Conservation (phyloP, 1,284 basidiomycete genomes). For the Cryptococcus maquisensis region DNA sequence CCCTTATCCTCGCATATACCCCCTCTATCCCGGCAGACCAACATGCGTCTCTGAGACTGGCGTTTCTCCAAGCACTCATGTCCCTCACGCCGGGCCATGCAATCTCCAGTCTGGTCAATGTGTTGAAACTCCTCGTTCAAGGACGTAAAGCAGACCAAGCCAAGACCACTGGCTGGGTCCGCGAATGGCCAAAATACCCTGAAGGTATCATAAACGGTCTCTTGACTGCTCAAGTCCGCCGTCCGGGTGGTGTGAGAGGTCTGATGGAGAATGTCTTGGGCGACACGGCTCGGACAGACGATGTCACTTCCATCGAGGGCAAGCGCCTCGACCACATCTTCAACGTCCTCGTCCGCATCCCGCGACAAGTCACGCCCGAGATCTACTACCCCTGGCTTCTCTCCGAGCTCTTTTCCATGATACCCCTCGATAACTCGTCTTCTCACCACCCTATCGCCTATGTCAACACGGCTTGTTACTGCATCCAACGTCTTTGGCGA, state of each 20-base stretch:
- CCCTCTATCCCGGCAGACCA: constrained; percentile 20
- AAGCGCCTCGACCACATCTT: constrained; percentile 37
- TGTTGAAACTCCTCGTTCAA: constrained; percentile 20
- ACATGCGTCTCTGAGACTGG: constrained; percentile 14
- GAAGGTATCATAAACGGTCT: constrained; percentile 23
- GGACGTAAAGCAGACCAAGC: constrained; percentile 6
- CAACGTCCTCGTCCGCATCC: constrained; percentile 29
- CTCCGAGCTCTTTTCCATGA: constrained; percentile 21
- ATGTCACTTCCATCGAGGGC: constrained; percentile 25
- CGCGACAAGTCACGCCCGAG: constrained; percentile 22
- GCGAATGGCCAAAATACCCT: constrained; percentile 34
- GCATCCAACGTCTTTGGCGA: constrained; percentile 26
- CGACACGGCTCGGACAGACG: constrained; percentile 24
- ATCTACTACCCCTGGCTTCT: constrained; percentile 29
- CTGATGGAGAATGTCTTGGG: constrained; percentile 42
- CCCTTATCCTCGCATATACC: constrained; percentile 32
- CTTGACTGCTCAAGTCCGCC: constrained; percentile 28
- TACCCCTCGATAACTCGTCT: constrained; percentile 15
- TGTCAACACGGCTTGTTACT: constrained; percentile 31
- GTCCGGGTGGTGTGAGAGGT: constrained; percentile 34
- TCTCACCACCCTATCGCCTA: constrained; percentile 18
- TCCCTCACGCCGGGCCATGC: constrained; percentile 27
- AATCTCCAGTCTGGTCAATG: constrained; percentile 25
- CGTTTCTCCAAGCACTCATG: constrained; percentile 11
- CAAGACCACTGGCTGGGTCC: constrained; percentile 21